Percentiles rank a stretch among this genome's conserved stretches.
phyloP scores from a whole-genome alignment of 208 protist genomes.

The Wallacemonas sp. region DNA sequence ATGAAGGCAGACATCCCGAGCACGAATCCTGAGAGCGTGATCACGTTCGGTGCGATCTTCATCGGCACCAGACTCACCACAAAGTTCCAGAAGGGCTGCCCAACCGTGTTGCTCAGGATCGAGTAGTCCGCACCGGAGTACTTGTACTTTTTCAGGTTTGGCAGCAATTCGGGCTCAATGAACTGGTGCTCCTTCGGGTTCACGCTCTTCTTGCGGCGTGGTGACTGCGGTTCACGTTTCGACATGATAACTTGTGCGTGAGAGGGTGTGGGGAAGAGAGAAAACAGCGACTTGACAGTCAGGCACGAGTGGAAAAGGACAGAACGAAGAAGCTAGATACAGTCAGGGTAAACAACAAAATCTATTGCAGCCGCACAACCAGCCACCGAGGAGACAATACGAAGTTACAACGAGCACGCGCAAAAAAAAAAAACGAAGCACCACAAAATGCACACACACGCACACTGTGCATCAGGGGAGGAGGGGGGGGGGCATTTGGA shows the following conservation, averaged over 20 bases:
- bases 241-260: background rate
- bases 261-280: too few relatives aligned
- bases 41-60: constrained; percentile 86
- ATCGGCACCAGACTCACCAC: constrained; percentile 83
- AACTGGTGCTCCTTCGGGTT: constrained; percentile 51
- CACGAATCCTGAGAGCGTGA: constrained; percentile 86
- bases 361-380: too few relatives aligned
- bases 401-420: background rate
- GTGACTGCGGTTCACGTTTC: background rate
- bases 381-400: too few relatives aligned
- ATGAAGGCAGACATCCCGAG: constrained; percentile 73
- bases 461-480: too few relatives aligned
- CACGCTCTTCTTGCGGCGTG: constrained; percentile 29
- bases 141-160: constrained; percentile 84
- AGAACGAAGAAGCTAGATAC: too few relatives aligned
- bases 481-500: too few relatives aligned
- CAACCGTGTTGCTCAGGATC: constrained; percentile 67
- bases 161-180: constrained; percentile 62
- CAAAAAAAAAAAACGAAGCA: constrained; percentile 23
- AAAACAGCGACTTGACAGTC: too few relatives aligned
- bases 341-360: too few relatives aligned
- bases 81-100: constrained; percentile 89
- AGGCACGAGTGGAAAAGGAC: background rate
- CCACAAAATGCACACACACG: background rate
- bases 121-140: constrained; percentile 76